A percentile compares a stretch with the other conserved stretches of the same genome.
Evolutionary conservation across 2,329 filamentous ascomycete genomes (phyloP).

Genomic region (Gnomoniopsis smithogilvyi): DNA sequence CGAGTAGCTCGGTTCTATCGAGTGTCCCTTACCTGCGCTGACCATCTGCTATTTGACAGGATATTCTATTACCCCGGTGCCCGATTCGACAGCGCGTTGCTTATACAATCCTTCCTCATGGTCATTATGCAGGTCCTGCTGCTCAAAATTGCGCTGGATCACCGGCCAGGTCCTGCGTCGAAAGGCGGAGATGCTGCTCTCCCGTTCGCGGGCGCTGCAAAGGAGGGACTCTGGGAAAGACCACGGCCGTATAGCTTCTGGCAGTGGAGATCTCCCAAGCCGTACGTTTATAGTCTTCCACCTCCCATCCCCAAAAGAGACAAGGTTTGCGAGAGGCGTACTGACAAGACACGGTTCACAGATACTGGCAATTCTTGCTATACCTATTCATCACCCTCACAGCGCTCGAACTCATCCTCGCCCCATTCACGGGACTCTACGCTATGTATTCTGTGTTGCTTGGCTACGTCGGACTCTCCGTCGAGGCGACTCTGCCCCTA

Average conservation of each 20-base stretch:
- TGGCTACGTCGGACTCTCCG: constrained; percentile 71
- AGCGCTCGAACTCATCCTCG: constrained; percentile 64
- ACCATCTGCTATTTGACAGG: constrained; percentile 32
- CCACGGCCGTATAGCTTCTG: constrained; percentile 74
- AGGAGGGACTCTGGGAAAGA: constrained; percentile 37
- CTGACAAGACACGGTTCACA: constrained; percentile 31
- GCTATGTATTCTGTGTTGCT: constrained; percentile 63
- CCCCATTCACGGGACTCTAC: constrained; percentile 56
- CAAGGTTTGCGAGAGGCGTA: no score
- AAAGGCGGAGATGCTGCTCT: constrained; percentile 58
- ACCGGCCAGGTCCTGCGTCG: constrained; percentile 57
- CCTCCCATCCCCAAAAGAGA: no score
- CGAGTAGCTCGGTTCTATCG: background rate
- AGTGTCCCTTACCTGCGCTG: background rate
- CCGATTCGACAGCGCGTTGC: constrained; percentile 59
- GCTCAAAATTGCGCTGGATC: constrained; percentile 66
- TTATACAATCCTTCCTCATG: constrained; percentile 65
- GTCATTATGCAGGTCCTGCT: constrained; percentile 60
- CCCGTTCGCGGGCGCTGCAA: constrained; percentile 57
- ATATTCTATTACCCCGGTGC: constrained; percentile 70
- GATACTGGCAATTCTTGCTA: constrained; percentile 75
- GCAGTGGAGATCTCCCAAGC: constrained; percentile 73
- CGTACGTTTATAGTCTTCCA: constrained; percentile 43
- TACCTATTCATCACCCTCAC: constrained; percentile 63
- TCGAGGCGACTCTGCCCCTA: constrained; percentile 78